Base-by-base conservation (phyloP, 768 basidiomycete genomes). In the Lactarius vividus region DNA sequence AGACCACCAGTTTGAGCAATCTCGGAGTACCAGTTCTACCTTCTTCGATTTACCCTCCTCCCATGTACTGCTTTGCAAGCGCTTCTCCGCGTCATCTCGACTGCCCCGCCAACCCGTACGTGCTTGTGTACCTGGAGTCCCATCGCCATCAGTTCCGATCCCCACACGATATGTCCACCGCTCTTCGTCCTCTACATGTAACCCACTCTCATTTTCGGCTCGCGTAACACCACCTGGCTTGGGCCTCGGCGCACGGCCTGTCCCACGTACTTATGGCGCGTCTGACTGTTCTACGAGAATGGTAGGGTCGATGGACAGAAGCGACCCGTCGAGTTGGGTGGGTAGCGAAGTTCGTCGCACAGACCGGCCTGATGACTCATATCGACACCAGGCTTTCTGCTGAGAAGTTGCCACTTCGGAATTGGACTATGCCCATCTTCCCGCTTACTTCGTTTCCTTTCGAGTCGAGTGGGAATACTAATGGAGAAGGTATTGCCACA, bases 321-420 rank as follows among this genome's bases (percentile, higher is more conserved):
- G 3, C 60, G 63, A 7, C 75, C 73, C 65, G 71, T 71, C 16
- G 70, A 66, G 20, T 72, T 77, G 8, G 70, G 73, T 8, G 72
- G 76, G 33, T 76, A 20, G 69, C 77, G 9, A 78, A 75, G 55
- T 76, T 84, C 57, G 69, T 82, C 2, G 81, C 81, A 33, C 73
- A 76, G 53, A 79, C 78, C 3, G 83, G 83, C 20, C 81, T 83
- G 58, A 75, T 76, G n/a, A 49, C 20, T 7, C 59, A 55, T 5
- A 10, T 44, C 13, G 8, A n/a, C 18, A 8, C 10, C 4, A 26
- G 33, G 5, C 2, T 35, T 2, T 35, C 23, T 23, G 20, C 42
- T 49, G 37, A 44, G 18, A 59, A 28, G 31, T 31, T 10, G 16
- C n/a, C 2, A 13, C 35, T 31, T 31, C 6, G n/a, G n/a, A n/a